phyloP scores from a whole-genome alignment of 1,139 yeast genomes.

The Debaryomycetaceae sp. region DNA sequence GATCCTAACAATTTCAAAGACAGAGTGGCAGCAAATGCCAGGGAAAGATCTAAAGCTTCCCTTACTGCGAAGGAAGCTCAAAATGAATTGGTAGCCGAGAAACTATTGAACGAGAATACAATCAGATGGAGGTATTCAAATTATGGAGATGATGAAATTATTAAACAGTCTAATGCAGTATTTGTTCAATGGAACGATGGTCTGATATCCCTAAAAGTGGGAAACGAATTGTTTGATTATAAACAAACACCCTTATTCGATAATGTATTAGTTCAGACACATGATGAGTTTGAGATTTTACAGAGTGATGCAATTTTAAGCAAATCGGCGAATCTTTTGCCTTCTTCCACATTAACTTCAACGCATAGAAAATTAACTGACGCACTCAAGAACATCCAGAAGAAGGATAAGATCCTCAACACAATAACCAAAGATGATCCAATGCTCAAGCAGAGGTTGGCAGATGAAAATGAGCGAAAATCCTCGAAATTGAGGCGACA shows the following conservation, averaged over 20 bases:
- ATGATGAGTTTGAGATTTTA: conserved; percentile 68
- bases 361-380: conserved; percentile 79
- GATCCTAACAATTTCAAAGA: conserved; percentile 70
- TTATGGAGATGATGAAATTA: conserved; percentile 58
- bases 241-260: conserved; percentile 64
- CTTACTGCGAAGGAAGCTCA: conserved; percentile 33
- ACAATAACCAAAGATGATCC: conserved; percentile 87
- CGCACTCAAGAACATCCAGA: conserved; percentile 69
- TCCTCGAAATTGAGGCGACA: conserved; percentile 67
- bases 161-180: conserved; percentile 85
- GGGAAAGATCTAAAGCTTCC: conserved; percentile 31
- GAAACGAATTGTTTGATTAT: conserved; percentile 83
- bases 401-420: conserved; percentile 51
- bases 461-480: conserved; percentile 77
- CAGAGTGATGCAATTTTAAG: conserved; percentile 49
- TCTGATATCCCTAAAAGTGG: conserved; percentile 75
- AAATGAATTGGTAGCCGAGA: conserved; percentile 47
- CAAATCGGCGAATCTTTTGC: conserved; percentile 71
- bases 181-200: conserved; percentile 96
- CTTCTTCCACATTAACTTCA: conserved; percentile 79
- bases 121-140: conserved; percentile 89
- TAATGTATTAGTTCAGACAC: conserved; percentile 68
- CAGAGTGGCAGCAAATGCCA: conserved; percentile 47
- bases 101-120: conserved; percentile 72
- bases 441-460: conserved; percentile 72